Conservation (phyloP, 1,139 yeast genomes). For the Meyerozyma elateridarum region DNA sequence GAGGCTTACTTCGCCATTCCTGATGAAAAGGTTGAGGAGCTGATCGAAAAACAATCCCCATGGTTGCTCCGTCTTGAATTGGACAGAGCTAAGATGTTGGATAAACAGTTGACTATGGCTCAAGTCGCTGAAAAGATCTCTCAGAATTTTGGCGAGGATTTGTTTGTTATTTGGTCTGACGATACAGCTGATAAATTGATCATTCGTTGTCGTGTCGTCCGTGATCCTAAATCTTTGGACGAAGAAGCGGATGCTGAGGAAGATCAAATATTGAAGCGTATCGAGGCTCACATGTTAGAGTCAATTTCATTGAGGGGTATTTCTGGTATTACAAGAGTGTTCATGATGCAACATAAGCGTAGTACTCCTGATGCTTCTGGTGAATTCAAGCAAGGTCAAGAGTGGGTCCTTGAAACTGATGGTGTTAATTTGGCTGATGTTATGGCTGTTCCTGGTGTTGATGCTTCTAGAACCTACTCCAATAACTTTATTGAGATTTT, state of each 20-base stretch:
- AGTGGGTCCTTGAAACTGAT: conserved; percentile 98
- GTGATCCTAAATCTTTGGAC: conserved; percentile 91
- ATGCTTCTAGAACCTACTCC: conserved; percentile 82
- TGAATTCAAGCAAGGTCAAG: conserved; percentile 82
- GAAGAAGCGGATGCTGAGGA: conserved; percentile 96
- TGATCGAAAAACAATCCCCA: conserved; percentile 91
- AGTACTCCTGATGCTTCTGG: conserved; percentile 78
- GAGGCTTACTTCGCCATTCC: conserved; percentile 97
- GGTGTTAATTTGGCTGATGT: conserved; percentile 96
- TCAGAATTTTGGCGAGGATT: conserved; percentile 88
- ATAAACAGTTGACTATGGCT: conserved; percentile 95
- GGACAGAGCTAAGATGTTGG: conserved; percentile 98
- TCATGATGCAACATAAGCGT: conserved; percentile 89
- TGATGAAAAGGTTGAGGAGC: conserved; percentile 93
- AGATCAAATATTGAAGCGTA: conserved; percentile 91
- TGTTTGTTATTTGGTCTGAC: conserved; percentile 98
- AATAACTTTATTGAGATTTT: conserved; percentile 95
- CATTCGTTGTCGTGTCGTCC: conserved; percentile 96
- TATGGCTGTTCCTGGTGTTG: conserved; percentile 93
- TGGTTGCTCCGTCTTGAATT: conserved; percentile 95
- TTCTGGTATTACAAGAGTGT: conserved; percentile 86
- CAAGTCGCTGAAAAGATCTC: conserved; percentile 97
- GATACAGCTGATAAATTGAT: conserved; percentile 97
- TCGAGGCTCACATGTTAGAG: conserved; percentile 95
- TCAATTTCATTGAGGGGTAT: conserved; percentile 94